phyloP scores from a whole-genome alignment of 2,329 filamentous ascomycete genomes.

The Didymella segeticola region DNA sequence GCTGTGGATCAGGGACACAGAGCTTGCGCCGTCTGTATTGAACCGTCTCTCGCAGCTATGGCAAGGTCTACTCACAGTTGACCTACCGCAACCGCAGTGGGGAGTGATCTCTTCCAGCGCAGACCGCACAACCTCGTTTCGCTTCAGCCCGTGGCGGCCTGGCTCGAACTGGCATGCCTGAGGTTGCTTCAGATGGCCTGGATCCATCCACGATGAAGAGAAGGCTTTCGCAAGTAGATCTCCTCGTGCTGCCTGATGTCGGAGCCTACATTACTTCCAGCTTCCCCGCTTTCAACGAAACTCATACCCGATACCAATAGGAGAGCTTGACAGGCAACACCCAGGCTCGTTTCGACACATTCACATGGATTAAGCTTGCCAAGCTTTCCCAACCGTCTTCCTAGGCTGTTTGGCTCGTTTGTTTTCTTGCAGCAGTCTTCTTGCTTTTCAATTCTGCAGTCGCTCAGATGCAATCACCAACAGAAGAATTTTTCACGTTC shows the following conservation, averaged over 20 bases:
- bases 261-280: constrained; percentile 8
- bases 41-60: constrained; percentile 3
- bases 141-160: constrained; percentile 11
- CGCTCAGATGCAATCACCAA: not conserved
- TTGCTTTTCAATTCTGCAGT: constrained; percentile 19
- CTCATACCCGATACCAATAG: constrained; percentile 9
- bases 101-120: not conserved
- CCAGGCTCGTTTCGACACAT: constrained; percentile 18
- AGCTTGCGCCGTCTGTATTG: not conserved
- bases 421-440: constrained; percentile 14
- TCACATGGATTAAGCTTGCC: constrained; percentile 31
- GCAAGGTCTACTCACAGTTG: not conserved
- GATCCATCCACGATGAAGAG: not conserved
- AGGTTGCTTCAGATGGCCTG: constrained; percentile 2
- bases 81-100: not conserved
- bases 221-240: not conserved
- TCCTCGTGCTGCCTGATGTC: constrained; percentile 3
- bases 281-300: constrained; percentile 11
- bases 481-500: not conserved
- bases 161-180: constrained; percentile 1
- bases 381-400: constrained; percentile 28
- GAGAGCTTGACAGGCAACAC: constrained; percentile 12
- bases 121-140: not conserved
- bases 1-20: constrained; percentile 12
- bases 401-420: not conserved